Conservation (phyloP, 2,329 filamentous ascomycete genomes). For the Colletotrichum tabaci region DNA sequence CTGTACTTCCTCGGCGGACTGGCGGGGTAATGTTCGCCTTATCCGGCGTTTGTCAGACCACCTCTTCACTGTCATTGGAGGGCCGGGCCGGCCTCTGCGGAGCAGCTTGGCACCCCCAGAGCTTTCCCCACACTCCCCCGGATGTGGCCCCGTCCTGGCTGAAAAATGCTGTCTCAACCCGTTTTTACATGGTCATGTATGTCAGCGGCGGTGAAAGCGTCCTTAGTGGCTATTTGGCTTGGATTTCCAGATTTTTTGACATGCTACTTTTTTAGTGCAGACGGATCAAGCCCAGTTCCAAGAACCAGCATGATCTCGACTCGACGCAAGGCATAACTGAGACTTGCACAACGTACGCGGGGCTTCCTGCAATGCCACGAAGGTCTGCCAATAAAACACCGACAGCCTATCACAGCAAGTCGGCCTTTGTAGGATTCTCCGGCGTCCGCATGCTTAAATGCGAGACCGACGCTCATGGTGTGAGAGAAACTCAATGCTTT, state of each 20-base stretch:
- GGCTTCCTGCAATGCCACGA: not conserved
- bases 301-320: not conserved
- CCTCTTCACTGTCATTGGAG: conserved; percentile 20
- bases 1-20: conserved; percentile 21
- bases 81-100: conserved; percentile 13
- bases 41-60: conserved; percentile 3
- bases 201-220: conserved; percentile 8
- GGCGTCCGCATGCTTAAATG: not conserved
- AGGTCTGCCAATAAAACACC: not conserved
- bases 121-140: conserved; percentile 26
- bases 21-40: conserved; percentile 23
- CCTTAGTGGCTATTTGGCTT: not conserved
- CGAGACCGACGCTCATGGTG: conserved; percentile 5
- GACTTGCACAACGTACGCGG: not conserved
- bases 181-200: not conserved
- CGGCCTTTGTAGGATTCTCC: not conserved
- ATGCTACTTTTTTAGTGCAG: not conserved
- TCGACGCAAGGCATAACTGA: not conserved
- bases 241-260: not conserved
- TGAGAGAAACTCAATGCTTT: conserved; percentile 15
- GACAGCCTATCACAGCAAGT: not conserved
- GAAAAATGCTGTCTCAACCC: not conserved
- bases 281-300: not conserved
- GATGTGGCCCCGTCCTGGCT: not conserved
- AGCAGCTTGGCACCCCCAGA: conserved; percentile 25